Percentiles rank a stretch among this genome's conserved stretches.
Evolutionary conservation across 257 asterid genomes (phyloP).

Genomic region (Mentha longifolia): DNA sequence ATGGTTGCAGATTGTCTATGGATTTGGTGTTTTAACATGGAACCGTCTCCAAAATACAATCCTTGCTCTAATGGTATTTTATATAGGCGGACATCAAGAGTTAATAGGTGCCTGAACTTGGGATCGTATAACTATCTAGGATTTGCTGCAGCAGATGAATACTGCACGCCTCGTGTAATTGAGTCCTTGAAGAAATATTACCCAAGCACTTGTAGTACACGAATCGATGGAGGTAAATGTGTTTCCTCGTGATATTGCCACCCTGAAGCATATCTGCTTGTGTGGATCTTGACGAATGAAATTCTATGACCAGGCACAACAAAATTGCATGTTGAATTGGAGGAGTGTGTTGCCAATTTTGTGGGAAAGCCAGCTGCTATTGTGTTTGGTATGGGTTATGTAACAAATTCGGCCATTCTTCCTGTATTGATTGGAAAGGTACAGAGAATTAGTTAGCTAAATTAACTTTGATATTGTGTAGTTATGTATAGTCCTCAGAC

Average conservation of each 20-base stretch:
- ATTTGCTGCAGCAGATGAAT: conserved; percentile 98
- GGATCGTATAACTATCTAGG: conserved; percentile 99
- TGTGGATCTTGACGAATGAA: conserved; percentile 25
- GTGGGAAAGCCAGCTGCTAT: conserved; percentile 89
- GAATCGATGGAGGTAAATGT: conserved; percentile 90
- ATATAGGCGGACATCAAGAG: conserved; percentile 75
- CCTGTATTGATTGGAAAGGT: conserved; percentile 92
- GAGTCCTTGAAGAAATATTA: conserved; percentile 77
- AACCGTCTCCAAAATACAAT: not conserved
- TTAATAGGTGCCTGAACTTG: conserved; percentile 83
- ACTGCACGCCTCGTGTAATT: conserved; percentile 92
- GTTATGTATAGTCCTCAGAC: conserved; percentile 22
- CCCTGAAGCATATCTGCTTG: conserved; percentile 9
- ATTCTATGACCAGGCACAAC: conserved; percentile 71
- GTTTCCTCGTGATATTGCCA: conserved; percentile 9
- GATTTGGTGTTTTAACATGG: conserved; percentile 11
- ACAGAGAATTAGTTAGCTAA: conserved; percentile 23
- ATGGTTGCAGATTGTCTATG: conserved; percentile 27
- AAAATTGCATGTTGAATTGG: conserved; percentile 76
- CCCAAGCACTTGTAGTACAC: conserved; percentile 91
- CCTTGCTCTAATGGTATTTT: conserved; percentile 1
- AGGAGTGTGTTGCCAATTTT: conserved; percentile 84
- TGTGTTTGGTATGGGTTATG: conserved; percentile 98
- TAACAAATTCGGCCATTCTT: conserved; percentile 91
- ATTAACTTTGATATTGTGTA: not conserved